Base-by-base conservation (phyloP, 768 basidiomycete species). In the Lentinula lateritia region DNA sequence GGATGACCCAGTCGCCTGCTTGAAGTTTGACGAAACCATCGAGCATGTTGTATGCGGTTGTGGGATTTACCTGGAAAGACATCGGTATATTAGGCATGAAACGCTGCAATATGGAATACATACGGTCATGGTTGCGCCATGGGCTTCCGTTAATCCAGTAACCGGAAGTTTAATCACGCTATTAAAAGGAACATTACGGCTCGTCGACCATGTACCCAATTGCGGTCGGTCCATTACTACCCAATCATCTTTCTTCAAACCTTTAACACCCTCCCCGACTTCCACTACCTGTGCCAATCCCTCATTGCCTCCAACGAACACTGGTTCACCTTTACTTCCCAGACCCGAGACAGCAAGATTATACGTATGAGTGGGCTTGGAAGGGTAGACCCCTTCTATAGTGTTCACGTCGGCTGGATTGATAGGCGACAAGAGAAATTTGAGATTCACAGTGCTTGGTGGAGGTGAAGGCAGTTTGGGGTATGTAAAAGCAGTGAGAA, bases 381-480 rank as follows among this genome's bases (percentile, higher is more conserved):
- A 69, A 0, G 92, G 92, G 67, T 93, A 93, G n/a, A 89, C 83
- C 15, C 92, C 92, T 70, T 93, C 86, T 39, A 93, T 79, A 60
- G 89, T 87, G 63, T 92, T 93, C 69, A 91, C 71, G 63, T 93
- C 92, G 15, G 92, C 85, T 3, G 91, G 92, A 69, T 93, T 93
- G 61, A 93, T 83, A 8, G 92, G 89, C 5, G 89, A 80, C 20
- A 91, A 79, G 12, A 89, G 74, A 69, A 89, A 84, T 63, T 78
- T 80, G 70, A 93, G 70, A 69, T 90, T 90, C 39, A 86, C 72
- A 0, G 86, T 81, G 60, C 76, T 73, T n/a, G 83, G 76, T 6
- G 76, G 67, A 1, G 90, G 89, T 0, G 79, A 68, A 7, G 83
- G 76, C 9, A 87, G 76, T 1, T 77, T 62, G 0, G 82, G 82